These are phyloP conservation scores for Trametes villosa DNA, from an alignment of 768 basidiomycete species.

Conservation along the genomic window DNA sequence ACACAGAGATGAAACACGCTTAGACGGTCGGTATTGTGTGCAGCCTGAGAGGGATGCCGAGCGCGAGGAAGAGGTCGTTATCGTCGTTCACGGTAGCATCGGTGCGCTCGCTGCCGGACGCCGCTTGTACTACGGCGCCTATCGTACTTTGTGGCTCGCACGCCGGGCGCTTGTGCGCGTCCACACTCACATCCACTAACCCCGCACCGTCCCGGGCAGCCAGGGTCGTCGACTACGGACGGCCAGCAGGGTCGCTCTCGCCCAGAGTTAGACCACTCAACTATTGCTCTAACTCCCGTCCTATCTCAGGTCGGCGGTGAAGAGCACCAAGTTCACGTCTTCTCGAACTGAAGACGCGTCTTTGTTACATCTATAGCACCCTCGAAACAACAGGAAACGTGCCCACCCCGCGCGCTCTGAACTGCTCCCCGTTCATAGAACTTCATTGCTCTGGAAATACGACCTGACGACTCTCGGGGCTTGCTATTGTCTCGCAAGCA, in stretches of 20 bases:
- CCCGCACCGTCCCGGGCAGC: no score
- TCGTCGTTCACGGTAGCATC: conserved; percentile 8
- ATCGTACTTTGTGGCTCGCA: neutral
- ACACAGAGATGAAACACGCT: neutral
- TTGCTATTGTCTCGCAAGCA: conserved; percentile 1
- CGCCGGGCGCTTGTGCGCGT: conserved; percentile 6
- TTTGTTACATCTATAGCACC: neutral
- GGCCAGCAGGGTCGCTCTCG: no score
- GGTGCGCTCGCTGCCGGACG: conserved; percentile 4
- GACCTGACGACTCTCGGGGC: neutral
- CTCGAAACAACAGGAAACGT: conserved; percentile 11
- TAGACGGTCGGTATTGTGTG: neutral
- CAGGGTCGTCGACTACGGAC: no score
- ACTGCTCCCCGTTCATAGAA: neutral
- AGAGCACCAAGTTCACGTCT: neutral
- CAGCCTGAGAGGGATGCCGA: neutral
- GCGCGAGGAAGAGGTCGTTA: conserved; percentile 5
- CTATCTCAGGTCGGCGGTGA: no score
- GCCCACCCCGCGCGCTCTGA: neutral
- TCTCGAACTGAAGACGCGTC: neutral
- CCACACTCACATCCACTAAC: no score
- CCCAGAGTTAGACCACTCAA: no score
- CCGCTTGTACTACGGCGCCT: no score
- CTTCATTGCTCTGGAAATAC: no score
- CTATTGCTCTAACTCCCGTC: no score